A percentile compares a stretch with the other conserved stretches of the same genome.
These are phyloP conservation scores for Picea glauca DNA, from an alignment of 75 land plant species.

Conservation along the genomic window DNA sequence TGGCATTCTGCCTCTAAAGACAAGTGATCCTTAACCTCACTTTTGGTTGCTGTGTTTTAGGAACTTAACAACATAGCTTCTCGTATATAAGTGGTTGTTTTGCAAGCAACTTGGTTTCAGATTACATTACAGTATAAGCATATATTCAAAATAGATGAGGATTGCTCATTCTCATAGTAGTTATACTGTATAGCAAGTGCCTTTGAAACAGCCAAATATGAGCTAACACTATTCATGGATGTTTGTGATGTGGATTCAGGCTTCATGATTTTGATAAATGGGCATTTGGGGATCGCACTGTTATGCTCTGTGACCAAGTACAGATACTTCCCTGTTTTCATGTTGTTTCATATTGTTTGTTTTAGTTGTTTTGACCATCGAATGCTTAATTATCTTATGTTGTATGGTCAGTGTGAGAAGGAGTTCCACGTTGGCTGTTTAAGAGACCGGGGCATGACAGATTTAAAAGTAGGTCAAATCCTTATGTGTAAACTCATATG, in stretches of 20 bases:
- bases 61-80: neutral
- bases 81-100: neutral
- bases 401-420: conserved; percentile 69
- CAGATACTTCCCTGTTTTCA: neutral
- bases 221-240: neutral
- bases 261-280: conserved; percentile 49
- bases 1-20: neutral
- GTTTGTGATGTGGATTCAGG: conserved; percentile 25
- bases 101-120: neutral
- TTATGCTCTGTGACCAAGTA: conserved; percentile 85
- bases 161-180: neutral
- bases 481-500: neutral
- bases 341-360: neutral
- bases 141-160: neutral
- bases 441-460: conserved; percentile 53
- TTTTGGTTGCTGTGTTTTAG: neutral
- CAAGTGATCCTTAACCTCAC: neutral
- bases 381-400: conserved; percentile 1
- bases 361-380: neutral
- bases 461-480: conserved; percentile 51
- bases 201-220: neutral
- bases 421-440: conserved; percentile 89
- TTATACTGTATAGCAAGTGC: neutral
- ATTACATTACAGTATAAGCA: neutral
- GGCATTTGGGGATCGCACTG: conserved; percentile 62